Base-by-base conservation (phyloP, 768 basidiomycete genomes). In the Kockovaella imperatae region DNA sequence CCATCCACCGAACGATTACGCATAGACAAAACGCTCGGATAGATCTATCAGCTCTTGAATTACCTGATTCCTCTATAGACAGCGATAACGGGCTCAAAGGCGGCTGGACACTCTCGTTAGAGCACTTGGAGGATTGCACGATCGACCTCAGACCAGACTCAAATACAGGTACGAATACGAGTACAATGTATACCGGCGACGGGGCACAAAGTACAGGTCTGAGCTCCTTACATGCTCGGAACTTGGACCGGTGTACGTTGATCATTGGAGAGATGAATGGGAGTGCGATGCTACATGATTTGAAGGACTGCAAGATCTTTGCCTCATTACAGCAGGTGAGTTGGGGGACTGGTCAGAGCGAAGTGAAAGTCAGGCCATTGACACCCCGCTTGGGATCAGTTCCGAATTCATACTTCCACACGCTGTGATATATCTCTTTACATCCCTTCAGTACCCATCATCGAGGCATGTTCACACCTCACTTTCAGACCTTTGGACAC, bases 341-440 rank as follows among this genome's bases (percentile, higher is more conserved):
- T 46, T n/a, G n/a, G n/a, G n/a, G n/a, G n/a, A n/a, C n/a, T n/a
- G n/a, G n/a, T n/a, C n/a, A n/a, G n/a, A n/a, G n/a, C n/a, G n/a
- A n/a, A n/a, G n/a, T n/a, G n/a, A n/a, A n/a, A n/a, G n/a, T n/a
- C n/a, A n/a, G n/a, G n/a, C n/a, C n/a, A n/a, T n/a, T n/a, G n/a
- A n/a, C n/a, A n/a, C n/a, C n/a, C 36, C 21, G 36, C 7, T 20
- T 13, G 14, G 36, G 14, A 18, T 4, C 63, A 93, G 89, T 88
- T 89, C 64, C 82, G 89, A 35, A 88, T 93, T 79, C 89, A 91
- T 66, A 75, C 77, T 17, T 87, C 88, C 1, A 74, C 64, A 0
- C 51, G 74, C 7, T 78, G 83, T 0, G 79, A 81, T 42, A 77
- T 88, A 2, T 82, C 83, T 57, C 76, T 91, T 2, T 73, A 78